Base-by-base conservation (phyloP, 257 asterid genomes). In the Pogostemon cablin region DNA sequence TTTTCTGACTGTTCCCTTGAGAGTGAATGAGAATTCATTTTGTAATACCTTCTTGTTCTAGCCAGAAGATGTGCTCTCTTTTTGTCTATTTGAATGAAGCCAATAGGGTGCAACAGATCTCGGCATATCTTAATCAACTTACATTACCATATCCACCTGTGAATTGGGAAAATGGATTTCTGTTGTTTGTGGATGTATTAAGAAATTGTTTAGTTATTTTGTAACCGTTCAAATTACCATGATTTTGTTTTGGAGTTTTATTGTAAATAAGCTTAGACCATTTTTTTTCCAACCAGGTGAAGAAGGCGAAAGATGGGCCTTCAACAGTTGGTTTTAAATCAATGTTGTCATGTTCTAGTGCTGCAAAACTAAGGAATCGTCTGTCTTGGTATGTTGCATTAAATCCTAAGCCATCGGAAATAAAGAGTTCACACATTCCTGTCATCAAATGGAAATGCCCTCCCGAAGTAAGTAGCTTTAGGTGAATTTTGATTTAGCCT, bases 371-470 rank as follows among this genome's bases (percentile, higher is more conserved):
- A 1, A 70, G 48, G 49, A 78, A 63, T 1, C 37, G 6, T 41
- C 75, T 71, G 54, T 63, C 61, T 25, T 72, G 77, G 75, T 77
- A 71, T 38, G 78, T 77, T 55, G 47, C 78, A 8, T 44, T 60
- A 37, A 52, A 66, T 6, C 38, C 62, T 66, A 59, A 73, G 72
- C 66, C 75, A 20, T 20, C 2, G 3, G 56, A 49, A 38, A 42
- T 39, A 44, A 80, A 59, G 67, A 54, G 5, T 9, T 50, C 75
- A 6, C 17, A 3, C 40, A 58, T 69, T 70, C 79, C 63, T 52
- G 77, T 49, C 43, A 69, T 80, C 38, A 69, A 70, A 69, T 81
- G 85, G 85, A 71, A 62, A 67, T 74, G 82, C 76, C 85, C 85
- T 53, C 80, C 80, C 70, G 74, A 71, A 68, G 85, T 81, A 71